phyloP scores from a whole-genome alignment of 2,329 filamentous ascomycete species.

The Trichoderma koningiopsis region DNA sequence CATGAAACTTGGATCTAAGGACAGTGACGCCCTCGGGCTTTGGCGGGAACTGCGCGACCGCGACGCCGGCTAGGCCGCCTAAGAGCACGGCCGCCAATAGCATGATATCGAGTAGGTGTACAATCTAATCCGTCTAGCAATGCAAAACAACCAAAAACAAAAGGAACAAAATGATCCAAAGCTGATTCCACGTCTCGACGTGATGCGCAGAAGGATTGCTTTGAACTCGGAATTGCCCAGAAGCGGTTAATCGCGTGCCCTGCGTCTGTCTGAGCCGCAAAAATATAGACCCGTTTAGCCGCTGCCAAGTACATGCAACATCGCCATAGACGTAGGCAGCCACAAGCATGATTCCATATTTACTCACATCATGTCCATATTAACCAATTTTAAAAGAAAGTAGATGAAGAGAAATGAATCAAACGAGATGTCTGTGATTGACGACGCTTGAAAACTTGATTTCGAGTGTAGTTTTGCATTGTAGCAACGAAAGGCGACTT shows the following conservation, averaged over 20 bases:
- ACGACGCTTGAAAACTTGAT: neutral
- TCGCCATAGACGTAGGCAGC: neutral
- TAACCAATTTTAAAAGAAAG: no score
- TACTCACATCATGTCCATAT: no score
- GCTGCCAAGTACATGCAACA: neutral
- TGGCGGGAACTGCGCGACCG: conserved; percentile 38
- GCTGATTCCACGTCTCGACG: neutral
- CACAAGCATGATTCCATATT: neutral
- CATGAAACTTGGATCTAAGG: conserved; percentile 60
- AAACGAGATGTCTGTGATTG: neutral
- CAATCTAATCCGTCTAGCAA: neutral
- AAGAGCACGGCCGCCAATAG: conserved; percentile 21
- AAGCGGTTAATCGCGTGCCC: neutral
- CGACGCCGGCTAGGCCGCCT: conserved; percentile 30
- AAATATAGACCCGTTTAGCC: neutral
- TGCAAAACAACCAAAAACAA: neutral
- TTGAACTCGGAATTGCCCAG: neutral
- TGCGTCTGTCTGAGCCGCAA: conserved; percentile 1
- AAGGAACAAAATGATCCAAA: neutral
- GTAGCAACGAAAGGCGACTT: neutral
- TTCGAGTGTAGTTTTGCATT: neutral
- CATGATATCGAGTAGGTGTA: neutral
- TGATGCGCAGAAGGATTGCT: neutral
- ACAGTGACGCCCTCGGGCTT: conserved; percentile 44
- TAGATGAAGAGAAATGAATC: neutral